Evolutionary conservation across 2,329 filamentous ascomycete genomes (phyloP).

Genomic region (Akanthomyces lecanii): DNA sequence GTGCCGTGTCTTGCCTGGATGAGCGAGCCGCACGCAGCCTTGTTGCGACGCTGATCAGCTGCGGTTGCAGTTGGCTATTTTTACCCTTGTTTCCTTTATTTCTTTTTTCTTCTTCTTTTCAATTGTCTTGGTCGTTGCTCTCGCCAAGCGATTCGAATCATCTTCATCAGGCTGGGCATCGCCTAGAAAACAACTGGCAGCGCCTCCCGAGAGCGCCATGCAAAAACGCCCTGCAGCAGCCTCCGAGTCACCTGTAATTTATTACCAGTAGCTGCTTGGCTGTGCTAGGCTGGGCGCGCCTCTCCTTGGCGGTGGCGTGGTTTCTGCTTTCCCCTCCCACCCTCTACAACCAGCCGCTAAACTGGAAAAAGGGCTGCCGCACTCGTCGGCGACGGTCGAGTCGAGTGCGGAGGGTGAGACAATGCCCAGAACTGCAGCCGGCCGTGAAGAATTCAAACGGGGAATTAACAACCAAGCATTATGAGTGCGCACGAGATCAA

Average conservation of each 20-base stretch:
- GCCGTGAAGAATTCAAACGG: too few species aligned
- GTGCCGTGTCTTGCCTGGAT: neutral
- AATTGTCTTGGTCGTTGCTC: neutral
- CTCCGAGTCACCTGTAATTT: neutral
- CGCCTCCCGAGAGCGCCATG: slow-evolving; percentile 13
- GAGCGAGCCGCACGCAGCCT: slow-evolving; percentile 1
- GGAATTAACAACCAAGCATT: too few species aligned
- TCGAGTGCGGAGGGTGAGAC: neutral
- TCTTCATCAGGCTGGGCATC: neutral
- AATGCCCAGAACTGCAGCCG: too few species aligned
- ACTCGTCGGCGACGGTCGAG: neutral
- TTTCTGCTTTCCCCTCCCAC: neutral
- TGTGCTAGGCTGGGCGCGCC: neutral
- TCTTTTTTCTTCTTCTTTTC: neutral
- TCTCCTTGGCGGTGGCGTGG: slow-evolving; percentile 7
- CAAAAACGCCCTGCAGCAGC: neutral
- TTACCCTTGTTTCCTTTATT: neutral
- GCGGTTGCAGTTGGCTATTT: neutral
- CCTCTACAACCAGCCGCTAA: neutral
- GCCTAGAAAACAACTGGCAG: neutral
- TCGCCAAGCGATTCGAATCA: neutral
- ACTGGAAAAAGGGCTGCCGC: neutral
- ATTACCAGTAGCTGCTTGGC: neutral
- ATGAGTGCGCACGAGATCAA: too few species aligned
- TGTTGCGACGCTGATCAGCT: neutral